phyloP scores from a whole-genome alignment of 2,329 filamentous ascomycete genomes.

The Taxawa tesnikishii region DNA sequence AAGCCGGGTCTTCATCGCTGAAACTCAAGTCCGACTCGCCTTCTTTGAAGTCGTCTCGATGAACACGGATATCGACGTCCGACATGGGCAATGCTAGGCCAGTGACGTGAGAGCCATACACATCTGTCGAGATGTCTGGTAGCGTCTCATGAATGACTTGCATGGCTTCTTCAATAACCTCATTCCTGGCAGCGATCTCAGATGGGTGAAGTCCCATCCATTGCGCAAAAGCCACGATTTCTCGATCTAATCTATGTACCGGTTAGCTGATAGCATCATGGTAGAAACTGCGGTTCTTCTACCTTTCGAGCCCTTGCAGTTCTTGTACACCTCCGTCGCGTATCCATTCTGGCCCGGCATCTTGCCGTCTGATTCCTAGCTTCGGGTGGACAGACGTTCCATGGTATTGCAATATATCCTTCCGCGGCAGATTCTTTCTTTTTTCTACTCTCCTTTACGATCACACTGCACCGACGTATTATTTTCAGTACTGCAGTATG shows the following conservation, averaged over 20 bases:
- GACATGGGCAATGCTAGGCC: constrained; percentile 41
- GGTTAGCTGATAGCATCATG: too few species aligned
- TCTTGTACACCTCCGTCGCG: too few species aligned
- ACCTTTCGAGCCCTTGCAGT: too few species aligned
- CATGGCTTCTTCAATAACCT: constrained; percentile 20
- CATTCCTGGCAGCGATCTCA: constrained; percentile 28
- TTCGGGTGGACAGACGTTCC: too few species aligned
- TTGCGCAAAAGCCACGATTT: constrained; percentile 32
- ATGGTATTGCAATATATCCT: too few species aligned
- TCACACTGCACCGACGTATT: too few species aligned
- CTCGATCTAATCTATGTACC: constrained; percentile 28
- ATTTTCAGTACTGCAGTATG: too few species aligned
- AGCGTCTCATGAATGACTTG: constrained; percentile 15
- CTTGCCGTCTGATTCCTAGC: too few species aligned
- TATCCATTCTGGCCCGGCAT: too few species aligned
- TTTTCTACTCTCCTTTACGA: too few species aligned
- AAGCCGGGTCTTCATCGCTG: neutral
- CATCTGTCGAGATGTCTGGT: constrained; percentile 18
- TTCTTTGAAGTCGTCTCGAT: neutral
- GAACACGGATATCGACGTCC: constrained; percentile 39
- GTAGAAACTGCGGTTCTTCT: too few species aligned
- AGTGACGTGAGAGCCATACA: constrained; percentile 42
- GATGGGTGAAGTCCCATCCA: constrained; percentile 30
- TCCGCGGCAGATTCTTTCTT: too few species aligned
- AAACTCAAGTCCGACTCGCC: neutral